phyloP scores from a whole-genome alignment of 78 protist species.

The Dictyostelium brefeldianum region DNA sequence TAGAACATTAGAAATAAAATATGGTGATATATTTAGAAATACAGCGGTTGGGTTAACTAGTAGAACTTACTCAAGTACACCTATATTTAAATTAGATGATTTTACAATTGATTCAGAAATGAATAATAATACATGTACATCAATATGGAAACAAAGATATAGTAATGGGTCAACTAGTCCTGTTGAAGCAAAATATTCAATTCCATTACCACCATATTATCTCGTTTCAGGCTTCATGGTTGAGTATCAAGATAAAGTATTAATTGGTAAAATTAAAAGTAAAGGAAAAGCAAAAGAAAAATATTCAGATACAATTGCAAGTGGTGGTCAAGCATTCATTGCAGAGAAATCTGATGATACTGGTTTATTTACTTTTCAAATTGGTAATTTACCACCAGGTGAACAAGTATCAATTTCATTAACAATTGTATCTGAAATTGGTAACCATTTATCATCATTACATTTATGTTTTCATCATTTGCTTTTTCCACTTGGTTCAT shows the following conservation, averaged over 20 bases:
- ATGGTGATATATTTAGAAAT: background rate
- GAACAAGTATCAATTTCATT: conserved; percentile 37
- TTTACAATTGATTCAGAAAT: conserved; percentile 4
- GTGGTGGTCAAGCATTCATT: conserved; percentile 52
- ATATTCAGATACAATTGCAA: conserved; percentile 39
- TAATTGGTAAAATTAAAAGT: conserved; percentile 37
- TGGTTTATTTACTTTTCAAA: conserved; percentile 29
- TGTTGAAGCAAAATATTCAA: conserved; percentile 20
- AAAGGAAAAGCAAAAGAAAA: conserved; percentile 14
- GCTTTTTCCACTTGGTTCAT: background rate
- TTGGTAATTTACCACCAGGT: conserved; percentile 90
- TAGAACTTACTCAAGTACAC: background rate
- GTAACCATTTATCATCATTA: background rate
- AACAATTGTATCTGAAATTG: conserved; percentile 84
- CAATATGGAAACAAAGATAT: background rate
- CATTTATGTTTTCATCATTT: conserved; percentile 31
- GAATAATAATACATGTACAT: background rate
- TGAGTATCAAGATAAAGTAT: conserved; percentile 18
- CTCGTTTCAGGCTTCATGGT: background rate
- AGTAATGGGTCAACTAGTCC: conserved; percentile 14
- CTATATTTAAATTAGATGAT: background rate
- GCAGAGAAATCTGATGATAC: conserved; percentile 15
- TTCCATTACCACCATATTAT: conserved; percentile 39
- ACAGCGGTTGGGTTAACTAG: background rate
- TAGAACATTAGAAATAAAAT: background rate